Evolutionary conservation across 345 rosid genomes (phyloP).

Genomic region (Laguncularia racemosa): DNA sequence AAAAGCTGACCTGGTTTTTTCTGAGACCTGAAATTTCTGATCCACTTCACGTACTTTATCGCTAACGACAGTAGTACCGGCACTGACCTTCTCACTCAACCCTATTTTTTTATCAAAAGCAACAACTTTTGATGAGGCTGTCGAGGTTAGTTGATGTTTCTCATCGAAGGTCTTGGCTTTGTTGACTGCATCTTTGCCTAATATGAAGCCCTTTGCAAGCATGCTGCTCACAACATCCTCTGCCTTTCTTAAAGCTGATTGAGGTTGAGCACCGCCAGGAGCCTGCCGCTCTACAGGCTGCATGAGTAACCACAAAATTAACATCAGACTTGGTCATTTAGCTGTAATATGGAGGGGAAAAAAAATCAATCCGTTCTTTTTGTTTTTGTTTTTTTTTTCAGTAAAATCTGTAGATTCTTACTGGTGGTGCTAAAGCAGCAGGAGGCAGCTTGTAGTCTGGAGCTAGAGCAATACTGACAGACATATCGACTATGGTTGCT

Average conservation of each 20-base stretch:
- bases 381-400: not conserved
- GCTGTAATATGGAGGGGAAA: too few relatives aligned
- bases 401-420: conserved; percentile 22
- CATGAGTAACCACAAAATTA: conserved; percentile 6
- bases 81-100: conserved; percentile 70
- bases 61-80: conserved; percentile 63
- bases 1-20: conserved; percentile 85
- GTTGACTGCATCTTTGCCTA: conserved; percentile 85
- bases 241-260: conserved; percentile 66
- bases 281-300: conserved; percentile 43
- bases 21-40: conserved; percentile 88
- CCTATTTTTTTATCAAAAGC: conserved; percentile 84
- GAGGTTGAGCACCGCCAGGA: conserved; percentile 58
- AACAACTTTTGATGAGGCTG: conserved; percentile 81
- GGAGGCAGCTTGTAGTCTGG: conserved; percentile 82
- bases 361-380: too few relatives aligned
- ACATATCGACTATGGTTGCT: conserved; percentile 82
- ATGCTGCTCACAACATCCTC: conserved; percentile 87
- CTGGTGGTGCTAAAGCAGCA: conserved; percentile 49
- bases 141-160: conserved; percentile 80
- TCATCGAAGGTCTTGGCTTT: conserved; percentile 85
- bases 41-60: conserved; percentile 92
- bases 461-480: conserved; percentile 56
- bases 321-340: not conserved
- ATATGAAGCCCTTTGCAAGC: conserved; percentile 87